phyloP scores from a whole-genome alignment of 2,329 filamentous ascomycete species.

The Penicillium brevicompactum region DNA sequence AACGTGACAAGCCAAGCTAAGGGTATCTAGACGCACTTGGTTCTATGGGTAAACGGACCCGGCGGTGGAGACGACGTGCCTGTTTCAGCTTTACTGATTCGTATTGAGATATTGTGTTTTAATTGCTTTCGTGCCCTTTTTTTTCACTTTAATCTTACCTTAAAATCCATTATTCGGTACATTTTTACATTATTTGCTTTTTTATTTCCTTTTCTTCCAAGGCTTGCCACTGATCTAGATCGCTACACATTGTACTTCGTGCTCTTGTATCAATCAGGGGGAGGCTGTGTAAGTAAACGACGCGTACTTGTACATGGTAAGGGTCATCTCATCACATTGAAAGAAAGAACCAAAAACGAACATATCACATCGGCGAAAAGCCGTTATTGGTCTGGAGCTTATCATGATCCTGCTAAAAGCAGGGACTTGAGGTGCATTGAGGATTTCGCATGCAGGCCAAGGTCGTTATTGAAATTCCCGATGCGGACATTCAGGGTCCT shows the following conservation, averaged over 20 bases:
- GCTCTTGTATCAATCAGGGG: background rate
- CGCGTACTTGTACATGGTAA: constrained; percentile 3
- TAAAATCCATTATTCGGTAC: background rate
- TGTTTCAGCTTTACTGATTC: constrained; percentile 40
- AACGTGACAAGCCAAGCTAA: constrained; percentile 25
- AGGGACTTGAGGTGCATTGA: constrained; percentile 5
- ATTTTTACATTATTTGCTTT: background rate
- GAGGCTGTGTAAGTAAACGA: constrained; percentile 3
- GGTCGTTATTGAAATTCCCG: constrained; percentile 5
- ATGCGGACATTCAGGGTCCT: constrained; percentile 12
- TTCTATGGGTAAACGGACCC: constrained; percentile 22
- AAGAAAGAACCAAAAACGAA: constrained; percentile 15
- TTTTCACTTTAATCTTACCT: background rate
- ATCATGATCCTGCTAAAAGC: constrained; percentile 15
- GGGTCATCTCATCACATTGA: constrained; percentile 3
- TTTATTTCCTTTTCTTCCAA: background rate
- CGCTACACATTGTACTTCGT: background rate
- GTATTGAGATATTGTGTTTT: constrained; percentile 7
- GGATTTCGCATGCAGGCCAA: constrained; percentile 16
- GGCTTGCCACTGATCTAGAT: background rate
- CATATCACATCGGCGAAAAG: constrained; percentile 19
- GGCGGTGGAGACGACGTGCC: constrained; percentile 31
- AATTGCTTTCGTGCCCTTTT: background rate
- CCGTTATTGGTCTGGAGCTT: constrained; percentile 19
- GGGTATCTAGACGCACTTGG: constrained; percentile 18